Conservation (phyloP, 208 protist genomes). For the Strigomonas galati region DNA sequence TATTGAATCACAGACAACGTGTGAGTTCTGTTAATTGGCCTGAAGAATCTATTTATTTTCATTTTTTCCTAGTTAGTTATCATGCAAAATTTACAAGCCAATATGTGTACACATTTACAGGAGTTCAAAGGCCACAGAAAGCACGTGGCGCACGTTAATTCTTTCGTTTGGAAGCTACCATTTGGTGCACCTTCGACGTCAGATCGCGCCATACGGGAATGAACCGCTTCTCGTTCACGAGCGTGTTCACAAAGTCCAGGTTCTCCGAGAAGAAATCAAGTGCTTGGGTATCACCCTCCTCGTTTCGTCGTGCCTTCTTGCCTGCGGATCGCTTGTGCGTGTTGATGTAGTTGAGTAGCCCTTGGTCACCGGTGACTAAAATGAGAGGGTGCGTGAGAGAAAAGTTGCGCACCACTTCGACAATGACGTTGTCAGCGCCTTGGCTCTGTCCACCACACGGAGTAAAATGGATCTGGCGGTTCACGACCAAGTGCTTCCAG, state of each 20-base stretch:
- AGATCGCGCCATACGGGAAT: conserved; percentile 70
- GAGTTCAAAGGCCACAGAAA: too few species aligned
- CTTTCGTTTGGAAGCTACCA: conserved; percentile 8
- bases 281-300: conserved; percentile 19
- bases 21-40: too few species aligned
- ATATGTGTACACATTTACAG: too few species aligned
- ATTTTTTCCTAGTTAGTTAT: too few species aligned
- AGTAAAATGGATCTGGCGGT: conserved; percentile 48
- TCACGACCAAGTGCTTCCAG: conserved; percentile 40
- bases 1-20: too few species aligned
- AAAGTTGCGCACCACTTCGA: conserved; percentile 46
- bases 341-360: conserved; percentile 37
- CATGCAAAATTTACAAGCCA: neutral
- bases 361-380: conserved; percentile 49
- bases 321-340: conserved; percentile 29
- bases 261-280: conserved; percentile 14
- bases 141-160: too few species aligned
- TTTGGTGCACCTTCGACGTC: conserved; percentile 20
- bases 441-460: conserved; percentile 73
- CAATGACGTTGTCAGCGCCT: conserved; percentile 71
- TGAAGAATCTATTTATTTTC: too few species aligned
- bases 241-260: conserved; percentile 57
- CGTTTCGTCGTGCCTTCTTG: conserved; percentile 48
- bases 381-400: conserved; percentile 33
- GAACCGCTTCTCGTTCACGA: conserved; percentile 59